Evolutionary conservation across 495 filamentous ascomycete species (phyloP).

Genomic region (Elasticomyces elasticus): DNA sequence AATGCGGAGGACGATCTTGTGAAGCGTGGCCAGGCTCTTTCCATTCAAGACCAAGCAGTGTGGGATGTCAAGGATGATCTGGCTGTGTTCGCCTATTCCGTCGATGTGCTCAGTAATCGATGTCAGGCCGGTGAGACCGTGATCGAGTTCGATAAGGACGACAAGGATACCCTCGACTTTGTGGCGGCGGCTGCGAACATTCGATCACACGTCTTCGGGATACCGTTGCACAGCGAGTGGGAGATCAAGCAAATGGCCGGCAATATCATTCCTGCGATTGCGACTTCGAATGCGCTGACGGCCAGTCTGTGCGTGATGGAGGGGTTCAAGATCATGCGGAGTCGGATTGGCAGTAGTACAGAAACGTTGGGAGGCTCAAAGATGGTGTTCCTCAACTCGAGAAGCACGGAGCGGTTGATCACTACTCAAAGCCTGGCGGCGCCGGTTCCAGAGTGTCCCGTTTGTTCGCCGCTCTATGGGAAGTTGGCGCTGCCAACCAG

Average conservation of each 20-base stretch:
- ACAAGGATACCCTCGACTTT: conserved; percentile 90
- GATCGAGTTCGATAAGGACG: conserved; percentile 92
- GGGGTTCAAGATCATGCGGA: conserved; percentile 76
- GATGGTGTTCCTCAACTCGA: conserved; percentile 66
- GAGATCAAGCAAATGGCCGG: conserved; percentile 99
- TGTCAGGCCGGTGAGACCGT: conserved; percentile 53
- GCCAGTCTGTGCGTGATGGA: conserved; percentile 88
- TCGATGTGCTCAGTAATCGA: conserved; percentile 65
- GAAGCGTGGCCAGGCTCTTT: conserved; percentile 42
- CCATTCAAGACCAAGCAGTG: conserved; percentile 58
- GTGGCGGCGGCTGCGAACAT: conserved; percentile 85
- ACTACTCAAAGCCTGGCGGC: conserved; percentile 61
- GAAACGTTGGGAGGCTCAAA: conserved; percentile 19
- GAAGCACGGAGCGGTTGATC: conserved; percentile 58
- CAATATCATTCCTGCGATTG: conserved; percentile 97
- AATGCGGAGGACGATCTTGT: conserved; percentile 30
- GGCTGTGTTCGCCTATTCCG: conserved; percentile 72
- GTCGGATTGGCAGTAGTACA: neutral
- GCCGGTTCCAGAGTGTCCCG: conserved; percentile 70
- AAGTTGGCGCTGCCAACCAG: conserved; percentile 55
- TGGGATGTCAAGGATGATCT: conserved; percentile 80
- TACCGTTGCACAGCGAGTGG: conserved; percentile 81
- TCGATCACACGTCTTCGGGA: conserved; percentile 72
- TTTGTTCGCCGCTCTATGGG: conserved; percentile 66
- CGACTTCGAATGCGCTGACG: conserved; percentile 94